Conservation (phyloP, 345 rosid genomes). For the Arabis alpina region DNA sequence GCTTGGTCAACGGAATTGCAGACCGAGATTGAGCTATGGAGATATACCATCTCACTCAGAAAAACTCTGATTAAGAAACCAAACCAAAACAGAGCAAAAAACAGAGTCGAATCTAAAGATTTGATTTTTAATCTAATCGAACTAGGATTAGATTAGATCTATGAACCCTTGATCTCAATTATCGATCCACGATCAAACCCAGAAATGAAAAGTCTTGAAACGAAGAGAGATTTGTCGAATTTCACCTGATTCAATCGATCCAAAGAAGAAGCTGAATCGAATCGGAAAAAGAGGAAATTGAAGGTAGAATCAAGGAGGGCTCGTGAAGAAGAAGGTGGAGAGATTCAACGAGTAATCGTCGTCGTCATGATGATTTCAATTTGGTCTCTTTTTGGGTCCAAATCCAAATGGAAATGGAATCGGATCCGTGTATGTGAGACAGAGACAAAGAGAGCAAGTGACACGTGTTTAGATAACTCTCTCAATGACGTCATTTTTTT, state of each 20-base stretch:
- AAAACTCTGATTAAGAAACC: slow-evolving; percentile 29
- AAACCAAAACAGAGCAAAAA: not conserved
- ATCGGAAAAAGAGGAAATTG: not conserved
- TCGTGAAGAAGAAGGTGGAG: not conserved
- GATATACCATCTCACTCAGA: slow-evolving; percentile 74
- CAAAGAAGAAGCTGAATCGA: slow-evolving; percentile 18
- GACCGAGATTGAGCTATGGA: slow-evolving; percentile 84
- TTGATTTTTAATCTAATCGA: slow-evolving; percentile 5
- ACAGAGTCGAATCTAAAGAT: not conserved
- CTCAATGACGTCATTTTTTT: slow-evolving; percentile 16
- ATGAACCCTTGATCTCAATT: slow-evolving; percentile 15
- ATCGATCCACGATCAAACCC: slow-evolving; percentile 33
- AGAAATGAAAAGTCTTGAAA: slow-evolving; percentile 7
- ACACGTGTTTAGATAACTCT: slow-evolving; percentile 40
- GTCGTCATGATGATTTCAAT: slow-evolving; percentile 28
- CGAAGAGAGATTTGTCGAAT: slow-evolving; percentile 6
- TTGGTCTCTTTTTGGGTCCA: slow-evolving; percentile 4
- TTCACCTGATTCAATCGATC: slow-evolving; percentile 28
- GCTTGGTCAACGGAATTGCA: slow-evolving; percentile 86
- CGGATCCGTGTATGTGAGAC: slow-evolving; percentile 4
- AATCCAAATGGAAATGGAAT: slow-evolving; percentile 22
- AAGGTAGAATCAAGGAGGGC: not conserved
- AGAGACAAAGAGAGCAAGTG: slow-evolving; percentile 12
- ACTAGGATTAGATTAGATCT: not conserved
- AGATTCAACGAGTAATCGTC: slow-evolving; percentile 2